These are phyloP conservation scores for Penicillium sp. DNA, from an alignment of 2,329 filamentous ascomycete species.

Conservation along the genomic window DNA sequence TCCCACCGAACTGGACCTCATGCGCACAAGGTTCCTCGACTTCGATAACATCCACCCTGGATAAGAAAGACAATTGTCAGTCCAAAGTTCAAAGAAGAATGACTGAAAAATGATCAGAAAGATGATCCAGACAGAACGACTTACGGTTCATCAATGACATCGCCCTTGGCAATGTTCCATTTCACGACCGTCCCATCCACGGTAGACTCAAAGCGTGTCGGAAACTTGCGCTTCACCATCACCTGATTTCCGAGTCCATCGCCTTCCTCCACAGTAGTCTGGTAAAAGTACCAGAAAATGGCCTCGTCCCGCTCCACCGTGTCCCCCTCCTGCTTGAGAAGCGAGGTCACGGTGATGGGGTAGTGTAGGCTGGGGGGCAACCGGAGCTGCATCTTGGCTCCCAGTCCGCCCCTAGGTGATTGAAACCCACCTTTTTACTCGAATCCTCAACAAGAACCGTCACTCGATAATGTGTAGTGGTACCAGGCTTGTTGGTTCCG, in stretches of 20 bases:
- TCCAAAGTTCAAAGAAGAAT: slow-evolving; percentile 10
- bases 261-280: slow-evolving; percentile 68
- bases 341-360: slow-evolving; percentile 86
- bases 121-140: no score
- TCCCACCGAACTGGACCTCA: slow-evolving; percentile 84
- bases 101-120: background rate
- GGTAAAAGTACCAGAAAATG: slow-evolving; percentile 86
- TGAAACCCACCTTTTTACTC: slow-evolving; percentile 9
- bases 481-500: background rate
- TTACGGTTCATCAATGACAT: slow-evolving; percentile 50
- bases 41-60: slow-evolving; percentile 64
- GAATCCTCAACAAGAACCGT: background rate
- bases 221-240: slow-evolving; percentile 70
- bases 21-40: slow-evolving; percentile 92
- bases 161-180: slow-evolving; percentile 68
- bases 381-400: slow-evolving; percentile 50
- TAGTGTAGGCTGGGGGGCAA: slow-evolving; percentile 71
- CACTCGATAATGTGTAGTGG: background rate
- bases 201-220: slow-evolving; percentile 79
- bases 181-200: slow-evolving; percentile 75
- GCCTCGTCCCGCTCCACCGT: slow-evolving; percentile 73
- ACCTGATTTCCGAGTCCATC: slow-evolving; percentile 75
- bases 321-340: slow-evolving; percentile 77
- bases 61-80: background rate
- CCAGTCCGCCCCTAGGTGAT: slow-evolving; percentile 24